Conservation (phyloP, 345 rosid genomes). For the Ceriops tagal region DNA sequence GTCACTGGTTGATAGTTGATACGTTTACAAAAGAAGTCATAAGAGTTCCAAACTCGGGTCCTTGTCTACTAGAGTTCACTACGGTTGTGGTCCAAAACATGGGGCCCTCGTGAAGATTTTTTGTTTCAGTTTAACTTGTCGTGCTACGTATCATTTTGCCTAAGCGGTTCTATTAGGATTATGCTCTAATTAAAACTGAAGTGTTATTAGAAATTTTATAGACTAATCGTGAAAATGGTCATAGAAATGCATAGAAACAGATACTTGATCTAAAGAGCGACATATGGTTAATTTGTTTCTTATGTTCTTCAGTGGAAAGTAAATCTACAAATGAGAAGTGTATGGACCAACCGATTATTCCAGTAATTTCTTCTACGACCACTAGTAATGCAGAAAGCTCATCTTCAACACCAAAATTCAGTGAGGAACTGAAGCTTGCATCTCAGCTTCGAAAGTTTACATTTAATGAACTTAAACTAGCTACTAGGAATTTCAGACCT, state of each 20-base stretch:
- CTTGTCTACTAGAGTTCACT: background rate
- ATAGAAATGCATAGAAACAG: background rate
- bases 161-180: background rate
- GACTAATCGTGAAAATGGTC: background rate
- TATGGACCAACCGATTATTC: constrained; percentile 18
- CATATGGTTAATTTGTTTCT: background rate
- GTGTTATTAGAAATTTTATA: background rate
- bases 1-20: background rate
- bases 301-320: constrained; percentile 20
- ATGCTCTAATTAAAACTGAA: background rate
- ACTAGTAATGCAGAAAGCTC: constrained; percentile 25
- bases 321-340: constrained; percentile 20
- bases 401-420: constrained; percentile 20
- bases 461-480: constrained; percentile 26
- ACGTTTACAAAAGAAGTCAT: too few species aligned
- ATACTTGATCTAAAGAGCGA: background rate
- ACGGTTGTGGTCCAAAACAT: background rate
- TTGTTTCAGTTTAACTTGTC: background rate
- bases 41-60: background rate
- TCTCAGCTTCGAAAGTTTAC: constrained; percentile 26
- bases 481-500: constrained; percentile 30
- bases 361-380: constrained; percentile 19
- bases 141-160: background rate
- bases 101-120: constrained; percentile 7
- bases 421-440: constrained; percentile 32